phyloP scores from a whole-genome alignment of 2,329 filamentous ascomycete genomes.

The Epichloe gansuensis region DNA sequence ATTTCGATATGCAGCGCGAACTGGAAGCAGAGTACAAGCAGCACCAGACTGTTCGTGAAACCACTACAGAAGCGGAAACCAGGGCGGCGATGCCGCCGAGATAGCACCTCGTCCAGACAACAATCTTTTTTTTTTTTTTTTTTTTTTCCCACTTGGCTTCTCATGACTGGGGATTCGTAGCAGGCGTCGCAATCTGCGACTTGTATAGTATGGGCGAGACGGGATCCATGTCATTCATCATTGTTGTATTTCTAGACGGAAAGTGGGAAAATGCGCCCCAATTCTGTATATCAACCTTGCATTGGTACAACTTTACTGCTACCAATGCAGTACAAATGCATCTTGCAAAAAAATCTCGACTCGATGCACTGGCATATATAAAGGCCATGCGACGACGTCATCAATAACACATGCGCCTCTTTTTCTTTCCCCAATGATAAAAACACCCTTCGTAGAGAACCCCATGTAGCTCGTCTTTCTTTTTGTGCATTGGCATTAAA shows the following conservation, averaged over 20 bases:
- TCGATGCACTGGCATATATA: neutral
- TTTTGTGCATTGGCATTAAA: neutral
- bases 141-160: too few species aligned
- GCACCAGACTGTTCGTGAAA: slow-evolving; percentile 60
- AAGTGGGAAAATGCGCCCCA: neutral
- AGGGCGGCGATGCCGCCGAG: slow-evolving; percentile 9
- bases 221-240: neutral
- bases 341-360: neutral
- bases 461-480: neutral
- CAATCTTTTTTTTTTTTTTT: neutral
- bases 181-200: neutral
- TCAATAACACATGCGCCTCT: slow-evolving; percentile 5
- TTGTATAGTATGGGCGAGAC: neutral
- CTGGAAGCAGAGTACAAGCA: slow-evolving; percentile 86
- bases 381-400: neutral
- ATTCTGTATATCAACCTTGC: slow-evolving; percentile 1
- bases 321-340: neutral
- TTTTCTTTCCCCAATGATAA: neutral
- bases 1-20: slow-evolving; percentile 83
- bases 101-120: slow-evolving; percentile 8
- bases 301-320: slow-evolving; percentile 2
- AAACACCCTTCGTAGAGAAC: neutral
- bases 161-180: too few species aligned
- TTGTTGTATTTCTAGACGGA: neutral
- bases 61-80: slow-evolving; percentile 15